Evolutionary conservation across 2,329 filamentous ascomycete genomes (phyloP).

Genomic region (Trichoderma koningii): DNA sequence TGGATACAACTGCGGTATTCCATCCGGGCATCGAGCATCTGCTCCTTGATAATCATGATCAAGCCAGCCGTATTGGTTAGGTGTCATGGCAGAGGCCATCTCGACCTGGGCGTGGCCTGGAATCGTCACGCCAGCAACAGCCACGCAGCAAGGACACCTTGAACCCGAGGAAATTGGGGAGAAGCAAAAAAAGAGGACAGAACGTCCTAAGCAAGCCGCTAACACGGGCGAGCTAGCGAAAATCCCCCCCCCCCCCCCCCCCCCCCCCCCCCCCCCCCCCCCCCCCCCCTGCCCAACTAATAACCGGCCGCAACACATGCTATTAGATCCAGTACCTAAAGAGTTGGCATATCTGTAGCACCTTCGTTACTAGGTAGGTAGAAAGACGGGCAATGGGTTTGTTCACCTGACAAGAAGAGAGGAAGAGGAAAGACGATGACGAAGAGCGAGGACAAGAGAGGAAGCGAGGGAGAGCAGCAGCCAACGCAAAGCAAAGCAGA

Average conservation of each 20-base stretch:
- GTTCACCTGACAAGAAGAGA: background rate
- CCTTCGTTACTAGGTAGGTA: background rate
- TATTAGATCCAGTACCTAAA: no score
- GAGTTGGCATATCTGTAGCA: background rate
- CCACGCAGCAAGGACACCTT: background rate
- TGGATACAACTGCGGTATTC: no score
- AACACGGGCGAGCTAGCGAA: background rate
- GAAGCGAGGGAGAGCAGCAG: background rate
- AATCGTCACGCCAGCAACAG: conserved; percentile 20
- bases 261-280: background rate
- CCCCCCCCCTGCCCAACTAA: background rate
- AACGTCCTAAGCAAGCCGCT: conserved; percentile 4
- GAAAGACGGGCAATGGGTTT: background rate
- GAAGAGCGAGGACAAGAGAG: background rate
- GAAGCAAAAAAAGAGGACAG: background rate
- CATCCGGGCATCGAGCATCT: conserved; percentile 2
- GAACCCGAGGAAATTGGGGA: no score
- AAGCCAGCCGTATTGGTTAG: background rate
- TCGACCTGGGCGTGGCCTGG: conserved; percentile 16
- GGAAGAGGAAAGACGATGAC: background rate
- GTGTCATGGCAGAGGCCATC: conserved; percentile 7
- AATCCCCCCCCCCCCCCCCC: background rate
- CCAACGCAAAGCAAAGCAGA: no score
- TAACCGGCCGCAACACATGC: no score
- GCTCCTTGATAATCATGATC: background rate